Conservation (phyloP, 1,139 yeast species). For the Candida sp. region DNA sequence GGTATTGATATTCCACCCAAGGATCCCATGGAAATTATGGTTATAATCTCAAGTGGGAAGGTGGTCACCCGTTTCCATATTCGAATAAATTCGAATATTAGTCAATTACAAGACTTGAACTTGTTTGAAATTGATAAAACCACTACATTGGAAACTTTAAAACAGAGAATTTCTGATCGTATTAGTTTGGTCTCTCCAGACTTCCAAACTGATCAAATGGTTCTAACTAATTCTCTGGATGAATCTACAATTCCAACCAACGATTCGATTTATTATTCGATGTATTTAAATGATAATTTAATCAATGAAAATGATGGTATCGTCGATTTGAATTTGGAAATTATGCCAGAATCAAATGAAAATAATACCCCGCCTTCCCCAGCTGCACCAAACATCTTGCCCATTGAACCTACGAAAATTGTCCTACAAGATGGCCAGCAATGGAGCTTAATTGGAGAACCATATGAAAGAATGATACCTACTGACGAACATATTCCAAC, state of each 20-base stretch:
- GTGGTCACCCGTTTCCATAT: conserved; percentile 6
- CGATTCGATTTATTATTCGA: conserved; percentile 9
- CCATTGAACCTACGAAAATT: conserved; percentile 21
- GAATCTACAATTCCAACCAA: conserved; percentile 10
- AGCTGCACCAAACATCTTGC: conserved; percentile 4
- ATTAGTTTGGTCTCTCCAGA: conserved; percentile 12
- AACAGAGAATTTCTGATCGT: conserved; percentile 18
- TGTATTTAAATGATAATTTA: conserved; percentile 11
- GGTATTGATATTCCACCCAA: conserved; percentile 29
- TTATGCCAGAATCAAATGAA: background rate
- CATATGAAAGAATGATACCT: conserved; percentile 17
- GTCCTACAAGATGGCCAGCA: conserved; percentile 18
- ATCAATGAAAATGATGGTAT: conserved; percentile 9
- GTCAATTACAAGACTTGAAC: conserved; percentile 19
- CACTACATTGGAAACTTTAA: conserved; percentile 22
- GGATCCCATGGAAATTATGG: conserved; percentile 13
- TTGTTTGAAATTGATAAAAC: conserved; percentile 20
- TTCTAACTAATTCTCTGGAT: background rate
- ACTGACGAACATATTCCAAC: conserved; percentile 4
- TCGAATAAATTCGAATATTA: conserved; percentile 14
- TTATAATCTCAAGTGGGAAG: background rate
- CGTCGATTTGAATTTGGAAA: conserved; percentile 10
- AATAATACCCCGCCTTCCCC: background rate
- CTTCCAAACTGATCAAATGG: background rate
- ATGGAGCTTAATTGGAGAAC: conserved; percentile 22